phyloP scores from a whole-genome alignment of 2,329 filamentous ascomycete species.

The Emmonsiellopsis sp. region DNA sequence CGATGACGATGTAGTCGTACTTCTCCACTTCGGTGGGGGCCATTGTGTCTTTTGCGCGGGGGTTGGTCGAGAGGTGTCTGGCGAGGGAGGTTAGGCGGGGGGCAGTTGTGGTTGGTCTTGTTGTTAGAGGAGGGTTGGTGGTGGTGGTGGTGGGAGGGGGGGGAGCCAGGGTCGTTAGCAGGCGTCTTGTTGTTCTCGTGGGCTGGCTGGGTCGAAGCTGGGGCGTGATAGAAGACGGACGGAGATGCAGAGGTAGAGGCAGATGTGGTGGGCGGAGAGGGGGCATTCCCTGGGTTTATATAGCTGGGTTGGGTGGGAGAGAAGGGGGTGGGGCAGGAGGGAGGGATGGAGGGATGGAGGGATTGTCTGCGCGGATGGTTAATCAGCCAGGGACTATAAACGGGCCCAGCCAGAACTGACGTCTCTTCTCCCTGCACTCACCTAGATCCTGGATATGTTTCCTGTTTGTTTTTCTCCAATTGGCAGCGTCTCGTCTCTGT shows the following conservation, averaged over 20 bases:
- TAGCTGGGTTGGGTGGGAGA: neutral
- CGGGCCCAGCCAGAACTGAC: too few species aligned
- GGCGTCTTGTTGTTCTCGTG: neutral
- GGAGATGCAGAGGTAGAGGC: neutral
- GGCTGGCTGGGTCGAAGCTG: neutral
- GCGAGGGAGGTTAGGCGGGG: constrained; percentile 30
- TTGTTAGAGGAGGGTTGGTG: constrained; percentile 1
- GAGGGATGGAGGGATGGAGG: neutral
- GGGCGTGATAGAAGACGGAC: neutral
- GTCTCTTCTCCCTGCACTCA: too few species aligned
- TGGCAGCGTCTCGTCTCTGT: too few species aligned
- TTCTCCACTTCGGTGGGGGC: constrained; percentile 34
- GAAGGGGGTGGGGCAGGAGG: neutral
- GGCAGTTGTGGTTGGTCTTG: constrained; percentile 1
- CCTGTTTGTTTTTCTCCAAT: too few species aligned
- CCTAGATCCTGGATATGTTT: too few species aligned
- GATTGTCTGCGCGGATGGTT: too few species aligned
- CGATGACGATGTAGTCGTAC: constrained; percentile 48
- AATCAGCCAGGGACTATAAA: too few species aligned
- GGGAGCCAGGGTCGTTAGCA: neutral
- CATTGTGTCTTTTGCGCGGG: constrained; percentile 21
- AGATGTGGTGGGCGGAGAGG: constrained; percentile 1
- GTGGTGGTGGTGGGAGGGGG: neutral
- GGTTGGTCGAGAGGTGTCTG: constrained; percentile 18
- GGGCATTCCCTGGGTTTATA: constrained; percentile 6